Evolutionary conservation across 2,329 filamentous ascomycete genomes (phyloP), one percentile per base, ranked within the genome.

Genomic region (Parasarocladium wereldwijsianum): DNA sequence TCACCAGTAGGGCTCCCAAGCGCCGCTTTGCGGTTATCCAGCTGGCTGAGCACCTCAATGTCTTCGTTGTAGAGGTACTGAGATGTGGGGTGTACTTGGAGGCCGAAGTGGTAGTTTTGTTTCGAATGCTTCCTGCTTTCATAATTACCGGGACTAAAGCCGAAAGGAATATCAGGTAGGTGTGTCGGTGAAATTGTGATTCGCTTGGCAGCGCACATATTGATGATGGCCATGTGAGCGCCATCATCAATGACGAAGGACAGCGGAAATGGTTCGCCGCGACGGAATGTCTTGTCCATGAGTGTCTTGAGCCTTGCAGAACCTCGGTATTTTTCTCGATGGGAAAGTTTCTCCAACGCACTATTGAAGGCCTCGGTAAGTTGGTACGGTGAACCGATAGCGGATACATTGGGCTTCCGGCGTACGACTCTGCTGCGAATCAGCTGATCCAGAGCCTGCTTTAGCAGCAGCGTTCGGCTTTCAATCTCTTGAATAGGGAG

Each of bases 121-220:
- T 76, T 76, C 20, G 78, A 68, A 37, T 76, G 74, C 34, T 70
- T 70, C 32, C 76, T 64, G 14, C 73, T 76, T 42, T 80, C 71
- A 49, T 85, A 85, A 38, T 78, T 72, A 11, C 70, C 70, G 6
- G 76, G 75, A 31, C 70, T 66, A 42, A 84, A 78, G 2, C 80
- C 79, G 45, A 79, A 76, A 2, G 74, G 72, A 17, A 80, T 70
- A 29, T 64, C 42, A 1, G 70, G 70, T 5, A 78, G 62, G 23
- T 75, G 58, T 2, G 62, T 44, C 0, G 68, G 57, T 4, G 61
- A 52, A 6, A 80, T 44, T 11, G 46, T 55, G 24, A 84, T 56
- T 23, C 66, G 61, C 4, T 69, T 66, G 29, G 64, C 48, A 1
- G 71, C 68, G 36, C 75, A 65, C 32, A 86, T 49, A 40, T 80